Base-by-base conservation (phyloP, 2,329 filamentous ascomycete genomes). In the Bretziella fagacearum region DNA sequence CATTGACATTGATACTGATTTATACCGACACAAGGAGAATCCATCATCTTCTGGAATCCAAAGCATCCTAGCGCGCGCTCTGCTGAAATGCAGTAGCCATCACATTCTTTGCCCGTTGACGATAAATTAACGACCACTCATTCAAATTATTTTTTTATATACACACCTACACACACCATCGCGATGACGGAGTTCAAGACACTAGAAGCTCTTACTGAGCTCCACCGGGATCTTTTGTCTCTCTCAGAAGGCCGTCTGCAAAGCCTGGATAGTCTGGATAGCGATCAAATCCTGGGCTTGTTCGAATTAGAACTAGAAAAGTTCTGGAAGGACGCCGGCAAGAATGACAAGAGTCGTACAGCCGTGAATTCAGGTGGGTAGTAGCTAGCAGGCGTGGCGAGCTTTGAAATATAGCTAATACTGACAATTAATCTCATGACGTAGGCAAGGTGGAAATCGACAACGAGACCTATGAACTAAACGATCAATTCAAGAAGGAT, bases 401-500 rank as follows among this genome's bases (percentile, higher is more conserved):
- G 10, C 20, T 22, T 35, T 13, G 7, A 2, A 11, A 15, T 22
- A 10, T 20, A 20, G 25, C n/a, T 15, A 32, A 35, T 20, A 27
- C 27, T 43, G 22, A 43, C 26, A 30, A 2, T 42, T 25, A 1
- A 7, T 26, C 18, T 10, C 29, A 32, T 25, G n/a, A 47, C 17
- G 30, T 54, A 91, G 86, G 84, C 49, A 87, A 83, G 59, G 69
- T 96, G 54, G 75, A 67, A 27, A 64, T 94, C 50, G 73, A 74
- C 55, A 80, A 78, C 52, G 71, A 75, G 27, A 76, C 87, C 56
- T 96, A 85, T 61, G 67, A 71, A 18, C 68, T 98, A 65, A 95
- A 93, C 62, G 73, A 83, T 48, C 79, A 85, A 52, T 96, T 98
- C 62, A 78, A 89, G 58, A 81, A 94, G 61, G 77, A 81, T 54